Evolutionary conservation across 1,139 yeast species (phyloP), one percentile per base, ranked within the genome.

Genomic region (Hemisphaericaspora subhashii): DNA sequence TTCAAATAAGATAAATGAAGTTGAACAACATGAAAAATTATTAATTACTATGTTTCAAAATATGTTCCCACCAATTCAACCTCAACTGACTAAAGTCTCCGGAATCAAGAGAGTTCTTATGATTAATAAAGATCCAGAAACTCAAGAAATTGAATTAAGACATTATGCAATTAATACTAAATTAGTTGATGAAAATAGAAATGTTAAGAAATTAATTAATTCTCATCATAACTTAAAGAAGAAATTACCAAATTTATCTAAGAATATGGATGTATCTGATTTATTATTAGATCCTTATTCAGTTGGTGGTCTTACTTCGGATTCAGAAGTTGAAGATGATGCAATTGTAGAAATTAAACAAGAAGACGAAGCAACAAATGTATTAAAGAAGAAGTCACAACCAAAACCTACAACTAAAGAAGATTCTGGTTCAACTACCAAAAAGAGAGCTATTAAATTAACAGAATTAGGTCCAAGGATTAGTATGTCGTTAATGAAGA

Each of bases 391-490:
- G 39, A 38, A 43, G 34, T 31, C 33, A 13, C 54, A 42, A 10
- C 40, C 35, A n/a, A 18, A 34, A 2, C n/a, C n/a, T n/a, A n/a
- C n/a, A n/a, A n/a, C n/a, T n/a, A 27, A 34, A 12, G 56, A 57
- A 37, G 48, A 51, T 35, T 44, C 69, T 42, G 20, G 9, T 8
- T 18, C 32, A 7, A 62, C 74, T 24, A 60, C 70, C 21, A 79
- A 82, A 47, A 89, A 89, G 66, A 80, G 87, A 53, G 98, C 98
- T 2, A 87, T 94, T 51, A 89, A 89, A 58, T 72, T 94, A 43
- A 86, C 92, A 1, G 99, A 94, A 63, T 69, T 90, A 41, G 99
- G 99, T 0, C 99, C 99, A 26, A 76, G 99, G 50, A 64, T 94
- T 62, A 81, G 79, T 50, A 70, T 94, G 64, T 69, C 80, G 37